Evolutionary conservation across 352 stramenopile genomes (phyloP), one percentile per base, ranked within the genome.

Genomic region (Elongisporangium senticosum): DNA sequence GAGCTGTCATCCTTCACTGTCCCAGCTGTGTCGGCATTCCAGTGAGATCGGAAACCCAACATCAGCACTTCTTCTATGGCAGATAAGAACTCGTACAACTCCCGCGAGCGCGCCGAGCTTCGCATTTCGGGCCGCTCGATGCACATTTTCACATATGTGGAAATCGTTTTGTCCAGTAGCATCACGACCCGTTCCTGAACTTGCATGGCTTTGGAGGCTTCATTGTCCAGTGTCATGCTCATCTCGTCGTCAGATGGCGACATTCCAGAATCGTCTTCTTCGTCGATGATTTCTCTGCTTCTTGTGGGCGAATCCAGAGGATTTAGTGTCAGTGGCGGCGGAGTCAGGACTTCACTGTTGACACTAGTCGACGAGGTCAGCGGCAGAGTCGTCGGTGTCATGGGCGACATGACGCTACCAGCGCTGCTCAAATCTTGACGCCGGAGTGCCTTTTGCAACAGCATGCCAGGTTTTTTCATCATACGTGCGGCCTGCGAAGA

Each of bases 1-100:
- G 53, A 51, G 10, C 19, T 51, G 6, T 39, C 55, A 21, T 60
- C 55, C 22, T 26, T 54, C 7, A 60, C 48, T 22, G 49, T 10
- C 22, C 52, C 14, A 14, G 55, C 47, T 23, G 43, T 40, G 10
- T n/a, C 57, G 17, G 26, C 19, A 49, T 26, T 24, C 37, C 54
- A 0, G 43, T 22, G 40, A 24, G 26, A 33, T 58, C 28, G 64
- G 61, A 79, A 90, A 5, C 83, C 83, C 13, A 93, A 55, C 75
- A 89, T 80, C 6, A 87, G 72, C 1, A 87, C 57, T 58, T 87
- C 77, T 68, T 93, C 83, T 33, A 93, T 62, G 5, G 81, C 78
- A 14, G 71, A 81, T 8, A 93, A 51, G 26, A 93, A 64, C 64
- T 86, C 81, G 56, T 85, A 89, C 6, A 90, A 61, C 56, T 93